A percentile compares a stretch with the other conserved stretches of the same genome.
Conservation (phyloP, 805 yeast species). For the Blastobotrys americana region DNA sequence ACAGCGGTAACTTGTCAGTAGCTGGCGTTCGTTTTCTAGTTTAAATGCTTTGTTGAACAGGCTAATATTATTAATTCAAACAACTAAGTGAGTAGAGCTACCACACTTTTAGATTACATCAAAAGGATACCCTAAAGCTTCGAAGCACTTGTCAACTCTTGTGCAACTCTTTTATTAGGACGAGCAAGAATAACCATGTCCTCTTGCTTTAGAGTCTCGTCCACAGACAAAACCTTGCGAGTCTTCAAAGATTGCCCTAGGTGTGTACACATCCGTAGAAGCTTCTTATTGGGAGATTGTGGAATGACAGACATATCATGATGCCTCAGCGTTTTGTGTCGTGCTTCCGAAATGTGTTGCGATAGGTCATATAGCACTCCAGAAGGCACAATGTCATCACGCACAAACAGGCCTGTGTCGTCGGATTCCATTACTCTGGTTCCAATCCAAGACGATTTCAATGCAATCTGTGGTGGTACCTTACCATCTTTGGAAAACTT, state of each 20-base stretch:
- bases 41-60: not conserved
- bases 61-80: not conserved
- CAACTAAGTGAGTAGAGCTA: not conserved
- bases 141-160: not conserved
- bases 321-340: conserved; percentile 33
- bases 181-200: conserved; percentile 9
- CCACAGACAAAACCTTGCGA: conserved; percentile 16
- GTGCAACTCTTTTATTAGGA: not conserved
- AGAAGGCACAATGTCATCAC: conserved; percentile 19
- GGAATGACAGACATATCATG: conserved; percentile 16
- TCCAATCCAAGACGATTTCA: conserved; percentile 24
- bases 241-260: conserved; percentile 17
- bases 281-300: conserved; percentile 11
- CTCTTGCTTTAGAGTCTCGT: conserved; percentile 15
- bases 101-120: no score
- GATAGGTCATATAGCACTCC: conserved; percentile 29
- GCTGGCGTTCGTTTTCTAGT: not conserved
- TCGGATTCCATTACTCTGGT: conserved; percentile 3
- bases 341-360: conserved; percentile 29
- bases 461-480: conserved; percentile 14
- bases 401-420: conserved; percentile 5
- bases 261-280: conserved; percentile 13
- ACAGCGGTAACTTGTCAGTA: not conserved
- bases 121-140: not conserved
- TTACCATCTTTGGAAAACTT: conserved; percentile 15